Percentiles rank a stretch among this genome's conserved stretches.
phyloP scores from a whole-genome alignment of 768 basidiomycete species.

The Termitomyces bulborhizus region DNA sequence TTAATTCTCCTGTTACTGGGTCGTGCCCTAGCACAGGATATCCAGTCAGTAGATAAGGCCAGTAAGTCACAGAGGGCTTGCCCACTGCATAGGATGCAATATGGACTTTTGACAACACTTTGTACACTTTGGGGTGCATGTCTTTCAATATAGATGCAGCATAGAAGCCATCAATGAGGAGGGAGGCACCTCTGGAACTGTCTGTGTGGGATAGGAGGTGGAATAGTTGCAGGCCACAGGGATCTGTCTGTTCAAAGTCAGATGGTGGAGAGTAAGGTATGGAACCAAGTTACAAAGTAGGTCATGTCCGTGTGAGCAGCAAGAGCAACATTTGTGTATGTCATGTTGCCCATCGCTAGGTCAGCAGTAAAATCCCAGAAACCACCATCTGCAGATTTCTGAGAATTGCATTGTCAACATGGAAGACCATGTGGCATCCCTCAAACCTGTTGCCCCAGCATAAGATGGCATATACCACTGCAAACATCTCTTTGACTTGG shows the following conservation, averaged over 20 bases:
- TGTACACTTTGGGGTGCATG: slow-evolving; percentile 66
- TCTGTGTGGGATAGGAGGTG: slow-evolving; percentile 83
- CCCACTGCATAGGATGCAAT: slow-evolving; percentile 90
- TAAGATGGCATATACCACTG: no score
- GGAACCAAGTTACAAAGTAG: slow-evolving; percentile 49
- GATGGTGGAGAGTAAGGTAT: background rate
- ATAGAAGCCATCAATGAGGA: slow-evolving; percentile 96
- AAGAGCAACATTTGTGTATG: slow-evolving; percentile 86
- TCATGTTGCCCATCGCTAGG: slow-evolving; percentile 86
- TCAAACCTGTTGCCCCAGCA: no score
- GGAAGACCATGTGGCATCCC: no score
- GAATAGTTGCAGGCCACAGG: slow-evolving; percentile 93
- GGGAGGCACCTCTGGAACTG: slow-evolving; percentile 78
- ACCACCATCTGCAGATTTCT: slow-evolving; percentile 59
- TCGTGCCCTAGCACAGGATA: slow-evolving; percentile 76
- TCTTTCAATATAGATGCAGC: slow-evolving; percentile 75
- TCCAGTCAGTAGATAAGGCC: slow-evolving; percentile 47
- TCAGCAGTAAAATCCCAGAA: slow-evolving; percentile 98
- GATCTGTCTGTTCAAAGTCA: slow-evolving; percentile 60
- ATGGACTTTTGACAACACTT: slow-evolving; percentile 56
- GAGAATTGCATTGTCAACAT: no score
- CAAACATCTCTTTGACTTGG: no score
- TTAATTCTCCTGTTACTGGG: slow-evolving; percentile 47
- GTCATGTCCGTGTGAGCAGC: slow-evolving; percentile 74
- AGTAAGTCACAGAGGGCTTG: slow-evolving; percentile 51